phyloP scores from a whole-genome alignment of 164 flowering plant genomes.

The Tetrastigma voinierianum region DNA sequence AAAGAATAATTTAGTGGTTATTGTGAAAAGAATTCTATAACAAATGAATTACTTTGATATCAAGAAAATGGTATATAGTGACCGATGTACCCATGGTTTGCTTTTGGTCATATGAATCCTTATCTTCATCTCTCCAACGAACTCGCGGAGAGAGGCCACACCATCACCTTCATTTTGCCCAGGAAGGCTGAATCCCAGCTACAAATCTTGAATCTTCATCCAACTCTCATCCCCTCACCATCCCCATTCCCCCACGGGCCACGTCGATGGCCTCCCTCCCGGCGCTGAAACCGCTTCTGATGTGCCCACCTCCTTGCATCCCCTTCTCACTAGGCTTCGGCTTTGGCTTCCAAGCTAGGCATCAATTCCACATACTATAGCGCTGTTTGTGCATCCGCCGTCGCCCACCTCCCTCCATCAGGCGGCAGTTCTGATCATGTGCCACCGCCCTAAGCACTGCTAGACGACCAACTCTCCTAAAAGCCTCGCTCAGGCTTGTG shows the following conservation, averaged over 20 bases:
- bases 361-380: slow-evolving; percentile 33
- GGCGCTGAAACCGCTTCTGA: slow-evolving; percentile 55
- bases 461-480: too few relatives aligned
- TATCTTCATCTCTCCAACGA: slow-evolving; percentile 48
- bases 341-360: slow-evolving; percentile 24
- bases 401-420: slow-evolving; percentile 24
- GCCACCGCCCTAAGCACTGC: too few relatives aligned
- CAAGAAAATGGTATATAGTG: too few relatives aligned
- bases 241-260: too few relatives aligned
- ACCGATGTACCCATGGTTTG: slow-evolving; percentile 62
- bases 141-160: slow-evolving; percentile 43
- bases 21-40: too few relatives aligned
- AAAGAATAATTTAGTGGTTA: too few relatives aligned
- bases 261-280: slow-evolving; percentile 46
- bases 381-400: slow-evolving; percentile 25
- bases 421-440: neutral
- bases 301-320: slow-evolving; percentile 16
- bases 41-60: too few relatives aligned
- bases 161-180: slow-evolving; percentile 41
- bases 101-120: slow-evolving; percentile 58
- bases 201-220: slow-evolving; percentile 28
- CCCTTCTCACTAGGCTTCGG: slow-evolving; percentile 33
- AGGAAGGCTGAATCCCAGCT: slow-evolving; percentile 23
- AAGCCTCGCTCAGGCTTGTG: too few relatives aligned
- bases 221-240: slow-evolving; percentile 32